Evolutionary conservation across 495 filamentous ascomycete genomes (phyloP), one percentile per base, ranked within the genome.

Genomic region (Haplographium delicatum): DNA sequence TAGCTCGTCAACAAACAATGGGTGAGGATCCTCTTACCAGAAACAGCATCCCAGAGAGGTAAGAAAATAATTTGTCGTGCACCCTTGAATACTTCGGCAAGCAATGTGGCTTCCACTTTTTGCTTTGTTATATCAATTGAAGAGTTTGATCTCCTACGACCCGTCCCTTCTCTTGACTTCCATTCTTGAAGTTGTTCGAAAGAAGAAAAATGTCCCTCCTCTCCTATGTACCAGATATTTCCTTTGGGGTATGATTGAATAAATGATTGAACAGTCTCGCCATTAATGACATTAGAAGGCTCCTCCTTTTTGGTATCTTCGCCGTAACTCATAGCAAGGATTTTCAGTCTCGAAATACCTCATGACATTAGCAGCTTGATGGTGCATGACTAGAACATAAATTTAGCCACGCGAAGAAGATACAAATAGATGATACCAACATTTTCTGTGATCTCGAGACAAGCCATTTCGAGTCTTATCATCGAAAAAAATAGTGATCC

Each of bases 401-500:
- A 24, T 7, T 24, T 42, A 24, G 39, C 10, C 10, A 4, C 5
- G 13, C 18, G 25, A 5, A 5, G 7, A 20, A 25, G 16, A 1
- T 11, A 27, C 5, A 25, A 37, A 5, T 3, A 24, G 23, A 41
- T 65, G 57, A 24, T 57, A 58, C 65, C 70, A 53, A 44, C 68
- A 68, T 44, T 65, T 58, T 10, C 61, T 68, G 44, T 69, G 62
- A 4, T 64, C 58, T 2, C 56, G 50, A 5, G 53, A 56, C 8
- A 78, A 57, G 4, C 71, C 71, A 7, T 70, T 59, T n/a, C 74
- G 67, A 7, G 79, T 72, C 33, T 70, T 65, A 30, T 77, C 68
- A 58, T 89, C 85, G 4, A 88, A 59, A 8, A 88, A 48, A 81
- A 87, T 33, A 88, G 71, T 11, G 77, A 81, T 15, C 86, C 86